Evolutionary conservation across 495 filamentous ascomycete genomes (phyloP).

Genomic region (Friedmanniomyces simplex): DNA sequence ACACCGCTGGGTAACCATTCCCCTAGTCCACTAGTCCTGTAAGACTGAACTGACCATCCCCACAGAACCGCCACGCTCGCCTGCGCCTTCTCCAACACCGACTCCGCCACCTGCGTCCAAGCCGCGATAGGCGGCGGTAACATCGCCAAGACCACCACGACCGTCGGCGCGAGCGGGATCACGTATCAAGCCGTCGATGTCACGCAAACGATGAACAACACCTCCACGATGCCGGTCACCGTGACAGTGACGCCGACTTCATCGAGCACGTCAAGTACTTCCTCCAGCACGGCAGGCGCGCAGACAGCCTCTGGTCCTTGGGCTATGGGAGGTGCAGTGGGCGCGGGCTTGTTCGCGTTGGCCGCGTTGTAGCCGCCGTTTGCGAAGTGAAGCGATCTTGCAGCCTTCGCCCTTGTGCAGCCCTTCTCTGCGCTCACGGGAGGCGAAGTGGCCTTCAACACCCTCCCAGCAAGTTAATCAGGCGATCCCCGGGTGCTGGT

Average conservation of each 20-base stretch:
- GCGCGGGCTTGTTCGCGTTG: conserved; percentile 8
- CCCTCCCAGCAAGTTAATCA: too few relatives aligned
- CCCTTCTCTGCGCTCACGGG: not conserved
- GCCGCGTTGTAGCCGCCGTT: not conserved
- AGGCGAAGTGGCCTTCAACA: too few relatives aligned
- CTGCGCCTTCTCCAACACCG: not conserved
- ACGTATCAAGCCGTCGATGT: conserved; percentile 5
- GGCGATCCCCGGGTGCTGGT: too few relatives aligned
- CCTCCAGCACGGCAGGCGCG: conserved; percentile 1
- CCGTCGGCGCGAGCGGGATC: not conserved
- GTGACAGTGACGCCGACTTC: not conserved
- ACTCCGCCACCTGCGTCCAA: not conserved
- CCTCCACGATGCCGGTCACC: conserved; percentile 1
- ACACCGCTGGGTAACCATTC: not conserved
- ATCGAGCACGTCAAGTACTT: not conserved
- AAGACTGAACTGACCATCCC: not conserved
- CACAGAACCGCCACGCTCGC: not conserved
- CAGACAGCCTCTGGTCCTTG: conserved; percentile 1
- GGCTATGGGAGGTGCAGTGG: conserved; percentile 8
- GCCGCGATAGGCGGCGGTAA: not conserved
- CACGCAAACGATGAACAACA: conserved; percentile 7
- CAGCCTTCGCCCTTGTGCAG: too few relatives aligned
- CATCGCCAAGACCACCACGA: not conserved
- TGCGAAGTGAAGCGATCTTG: too few relatives aligned
- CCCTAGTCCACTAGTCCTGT: not conserved